Base-by-base conservation (phyloP, 495 filamentous ascomycete species). In the Corynascus novoguineensis region DNA sequence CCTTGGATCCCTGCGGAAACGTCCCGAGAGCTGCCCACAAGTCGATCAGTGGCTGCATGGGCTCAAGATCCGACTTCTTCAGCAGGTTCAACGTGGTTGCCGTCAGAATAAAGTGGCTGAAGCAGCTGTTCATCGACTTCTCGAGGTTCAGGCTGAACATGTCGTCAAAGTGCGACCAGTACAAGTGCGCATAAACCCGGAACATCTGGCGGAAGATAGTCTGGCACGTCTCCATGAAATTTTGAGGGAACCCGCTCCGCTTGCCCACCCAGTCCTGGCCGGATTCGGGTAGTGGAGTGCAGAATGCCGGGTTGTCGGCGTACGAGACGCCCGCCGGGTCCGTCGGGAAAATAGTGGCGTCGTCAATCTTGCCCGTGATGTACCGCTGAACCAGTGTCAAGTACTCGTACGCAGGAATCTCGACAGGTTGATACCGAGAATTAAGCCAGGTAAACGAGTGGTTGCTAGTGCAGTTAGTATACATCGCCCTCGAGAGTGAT, bases 191-290 rank as follows among this genome's bases (percentile, higher is more conserved):
- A 61, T 97, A 97, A 64, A 92, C 90, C 47, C 92, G 89, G 80
- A 96, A 93, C 87, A 97, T 97, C 73, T 97, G 92, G 62, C 91
- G 86, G 81, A 92, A 95, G 69, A 95, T 93, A 60, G 85, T 90
- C 72, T 90, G 87, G 74, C 88, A 88, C 58, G 93, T 89, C 61
- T 87, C 83, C 65, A 92, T 82, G 71, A 95, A 95, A 41, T 85
- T 86, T 61, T 85, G 83, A 3, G 90, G 92, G 76, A 97, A 97
- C 15, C 91, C 90, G 61, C 86, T 89, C 31, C 83, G 79, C 74
- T 91, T 92, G 60, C 92, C 92, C 47, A 95, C 75, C 90, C 90
- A 97, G 22, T 71, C 68, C 47, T 60, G 64, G 22, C 74, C 76
- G 28, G 77, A 54, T 73, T 86, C 55, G 75, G 85, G 79, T 8